Base-by-base conservation (phyloP, 2,329 filamentous ascomycete genomes). In the Pseudogymnoascus sp. region DNA sequence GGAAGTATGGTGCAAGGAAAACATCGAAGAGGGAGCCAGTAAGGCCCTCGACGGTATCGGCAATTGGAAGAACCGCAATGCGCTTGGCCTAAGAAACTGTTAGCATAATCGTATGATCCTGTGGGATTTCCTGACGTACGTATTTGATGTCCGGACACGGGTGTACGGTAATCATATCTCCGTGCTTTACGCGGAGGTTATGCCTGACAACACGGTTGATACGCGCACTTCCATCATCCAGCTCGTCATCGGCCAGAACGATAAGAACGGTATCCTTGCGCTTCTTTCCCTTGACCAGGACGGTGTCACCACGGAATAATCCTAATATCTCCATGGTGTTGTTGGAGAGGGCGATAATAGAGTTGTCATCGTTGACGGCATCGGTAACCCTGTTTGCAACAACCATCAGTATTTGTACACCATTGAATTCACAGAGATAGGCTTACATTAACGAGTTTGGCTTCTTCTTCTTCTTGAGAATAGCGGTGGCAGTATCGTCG, bases 401-500 rank as follows among this genome's bases (percentile, higher is more conserved):
- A 66, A 63, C 56, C 28, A 56, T 38, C 42, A 56, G 34, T 64
- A 61, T 65, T 14, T 61, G 42, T 60, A 56, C 1, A 36, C 34
- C 28, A 60, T n/a, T 75, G 66, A 65, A 67, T 65, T 11, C 34
- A 36, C 3, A 56, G 60, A 36, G 44, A 66, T 64, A 60, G 37
- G 78, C 88, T 77, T 83, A 96, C 92, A 99, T 96, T 77, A 99
- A 81, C 75, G 93, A 96, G 81, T 99, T 99, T 72, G 93, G 93
- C 91, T 99, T 99, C 93, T 99, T 99, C 89, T 99, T 99, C 86
- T 97, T 97, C 84, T 97, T 97, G 74, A 99, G 86, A 72, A 99
- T 99, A 70, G 95, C 95, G 53, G 95, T 99, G 62, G 95, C 87
- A 67, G 89, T 91, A 75, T 96, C 95, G 77, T 97, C 90, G 73